These are phyloP conservation scores for Hyaloscypha variabilis DNA, from an alignment of 495 filamentous ascomycete genomes.

Conservation along the genomic window DNA sequence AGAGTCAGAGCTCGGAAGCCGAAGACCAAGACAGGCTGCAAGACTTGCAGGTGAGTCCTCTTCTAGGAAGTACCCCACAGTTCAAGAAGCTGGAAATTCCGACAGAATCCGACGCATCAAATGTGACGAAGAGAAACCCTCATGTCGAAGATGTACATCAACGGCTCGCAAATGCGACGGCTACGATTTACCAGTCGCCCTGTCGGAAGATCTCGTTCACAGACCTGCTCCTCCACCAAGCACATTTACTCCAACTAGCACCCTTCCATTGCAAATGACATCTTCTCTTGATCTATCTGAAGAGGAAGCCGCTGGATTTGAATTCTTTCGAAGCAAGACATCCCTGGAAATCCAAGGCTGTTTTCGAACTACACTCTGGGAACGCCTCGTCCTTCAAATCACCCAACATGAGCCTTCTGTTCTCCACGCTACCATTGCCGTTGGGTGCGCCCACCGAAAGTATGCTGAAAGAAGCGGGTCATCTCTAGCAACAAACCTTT, in stretches of 20 bases:
- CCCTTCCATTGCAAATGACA: too few relatives aligned
- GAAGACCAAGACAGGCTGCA: conserved; percentile 10
- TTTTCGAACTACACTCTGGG: conserved; percentile 45
- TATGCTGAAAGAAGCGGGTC: background rate
- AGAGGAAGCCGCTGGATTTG: conserved; percentile 12
- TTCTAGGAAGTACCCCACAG: background rate
- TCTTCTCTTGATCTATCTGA: too few relatives aligned
- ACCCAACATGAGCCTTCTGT: conserved; percentile 41
- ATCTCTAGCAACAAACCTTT: background rate
- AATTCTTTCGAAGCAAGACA: conserved; percentile 20
- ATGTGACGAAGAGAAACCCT: conserved; percentile 46
- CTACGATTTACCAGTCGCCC: conserved; percentile 27
- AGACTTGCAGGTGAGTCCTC: conserved; percentile 28
- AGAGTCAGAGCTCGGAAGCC: background rate
- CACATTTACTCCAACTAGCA: background rate
- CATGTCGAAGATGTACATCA: conserved; percentile 42
- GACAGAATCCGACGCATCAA: conserved; percentile 47
- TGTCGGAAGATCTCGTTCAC: background rate
- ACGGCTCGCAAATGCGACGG: conserved; percentile 47
- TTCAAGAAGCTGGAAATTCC: background rate
- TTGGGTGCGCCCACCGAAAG: conserved; percentile 37
- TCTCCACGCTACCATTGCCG: conserved; percentile 44
- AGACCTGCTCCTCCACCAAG: too few relatives aligned
- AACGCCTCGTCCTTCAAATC: conserved; percentile 41
- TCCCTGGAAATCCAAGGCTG: conserved; percentile 37